Evolutionary conservation across 768 basidiomycete genomes (phyloP).

Genomic region (Collybiopsis confluens): DNA sequence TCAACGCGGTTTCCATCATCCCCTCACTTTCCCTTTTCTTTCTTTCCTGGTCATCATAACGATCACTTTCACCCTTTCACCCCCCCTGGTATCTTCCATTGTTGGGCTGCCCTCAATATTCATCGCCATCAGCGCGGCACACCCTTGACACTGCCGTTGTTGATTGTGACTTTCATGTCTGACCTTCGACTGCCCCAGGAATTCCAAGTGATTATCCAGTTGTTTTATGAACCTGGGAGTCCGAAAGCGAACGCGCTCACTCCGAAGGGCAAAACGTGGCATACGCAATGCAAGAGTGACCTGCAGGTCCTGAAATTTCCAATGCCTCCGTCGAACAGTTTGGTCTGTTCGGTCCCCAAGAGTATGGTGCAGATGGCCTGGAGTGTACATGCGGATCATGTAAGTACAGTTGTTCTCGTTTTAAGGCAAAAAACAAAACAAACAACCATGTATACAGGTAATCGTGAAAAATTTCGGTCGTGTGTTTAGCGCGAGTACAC

Average conservation of each 20-base stretch:
- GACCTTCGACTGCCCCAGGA: no score
- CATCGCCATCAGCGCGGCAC: no score
- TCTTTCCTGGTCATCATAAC: no score
- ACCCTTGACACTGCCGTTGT: no score
- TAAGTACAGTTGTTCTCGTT: neutral
- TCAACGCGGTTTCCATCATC: no score
- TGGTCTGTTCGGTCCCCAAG: neutral
- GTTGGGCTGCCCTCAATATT: no score
- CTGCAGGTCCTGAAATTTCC: neutral
- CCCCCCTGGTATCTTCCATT: no score
- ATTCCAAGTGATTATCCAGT: neutral
- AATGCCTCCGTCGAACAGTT: neutral
- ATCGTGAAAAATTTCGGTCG: neutral
- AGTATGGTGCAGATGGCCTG: neutral
- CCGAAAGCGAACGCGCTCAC: neutral
- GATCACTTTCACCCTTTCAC: no score
- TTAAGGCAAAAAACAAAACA: no score
- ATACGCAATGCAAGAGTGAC: neutral
- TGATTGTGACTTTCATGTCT: no score
- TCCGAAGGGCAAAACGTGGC: neutral
- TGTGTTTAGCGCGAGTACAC: neutral
- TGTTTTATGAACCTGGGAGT: neutral
- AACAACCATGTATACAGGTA: neutral
- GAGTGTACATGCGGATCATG: neutral
- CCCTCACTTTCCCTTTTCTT: no score